These are phyloP conservation scores for Globisporangium radiosum DNA, from an alignment of 352 stramenopile genomes.

Conservation along the genomic window DNA sequence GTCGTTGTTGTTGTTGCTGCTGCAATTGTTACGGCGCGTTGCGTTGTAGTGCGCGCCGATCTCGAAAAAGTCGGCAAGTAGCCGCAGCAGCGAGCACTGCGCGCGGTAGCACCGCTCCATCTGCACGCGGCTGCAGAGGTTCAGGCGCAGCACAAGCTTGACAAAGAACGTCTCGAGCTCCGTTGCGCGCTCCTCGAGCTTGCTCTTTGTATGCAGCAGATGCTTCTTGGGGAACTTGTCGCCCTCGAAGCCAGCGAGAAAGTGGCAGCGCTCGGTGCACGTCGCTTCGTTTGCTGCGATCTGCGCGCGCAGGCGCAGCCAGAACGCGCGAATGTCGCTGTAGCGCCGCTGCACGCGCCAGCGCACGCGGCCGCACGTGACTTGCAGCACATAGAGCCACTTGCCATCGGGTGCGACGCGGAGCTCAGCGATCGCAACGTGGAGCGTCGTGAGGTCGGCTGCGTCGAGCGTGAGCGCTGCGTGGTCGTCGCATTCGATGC, in stretches of 20 bases:
- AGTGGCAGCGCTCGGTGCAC: constrained; percentile 61
- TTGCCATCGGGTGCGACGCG: constrained; percentile 44
- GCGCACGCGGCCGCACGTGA: constrained; percentile 31
- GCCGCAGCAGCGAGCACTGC: constrained; percentile 32
- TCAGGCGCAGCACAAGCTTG: constrained; percentile 57
- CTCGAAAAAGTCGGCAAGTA: constrained; percentile 52
- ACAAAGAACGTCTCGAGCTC: constrained; percentile 59
- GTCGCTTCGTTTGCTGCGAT: constrained; percentile 20
- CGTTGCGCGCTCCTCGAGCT: constrained; percentile 41
- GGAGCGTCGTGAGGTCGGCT: constrained; percentile 42
- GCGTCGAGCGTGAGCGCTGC: constrained; percentile 11
- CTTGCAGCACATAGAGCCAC: constrained; percentile 66
- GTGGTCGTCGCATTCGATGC: constrained; percentile 16
- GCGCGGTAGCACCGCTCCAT: constrained; percentile 35
- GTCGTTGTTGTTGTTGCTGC: background rate
- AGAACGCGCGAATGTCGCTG: constrained; percentile 71
- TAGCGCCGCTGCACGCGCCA: constrained; percentile 61
- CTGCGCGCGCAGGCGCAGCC: constrained; percentile 32
- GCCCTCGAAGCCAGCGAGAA: constrained; percentile 51
- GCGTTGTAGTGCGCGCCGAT: constrained; percentile 17
- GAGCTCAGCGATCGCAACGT: constrained; percentile 50
- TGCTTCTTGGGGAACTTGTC: constrained; percentile 79
- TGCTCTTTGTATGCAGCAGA: constrained; percentile 58
- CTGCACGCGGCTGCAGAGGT: constrained; percentile 44
- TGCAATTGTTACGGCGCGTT: background rate